Evolutionary conservation across 2,329 filamentous ascomycete genomes (phyloP), one percentile per base, ranked within the genome.

Genomic region (Sporothrix pallida): DNA sequence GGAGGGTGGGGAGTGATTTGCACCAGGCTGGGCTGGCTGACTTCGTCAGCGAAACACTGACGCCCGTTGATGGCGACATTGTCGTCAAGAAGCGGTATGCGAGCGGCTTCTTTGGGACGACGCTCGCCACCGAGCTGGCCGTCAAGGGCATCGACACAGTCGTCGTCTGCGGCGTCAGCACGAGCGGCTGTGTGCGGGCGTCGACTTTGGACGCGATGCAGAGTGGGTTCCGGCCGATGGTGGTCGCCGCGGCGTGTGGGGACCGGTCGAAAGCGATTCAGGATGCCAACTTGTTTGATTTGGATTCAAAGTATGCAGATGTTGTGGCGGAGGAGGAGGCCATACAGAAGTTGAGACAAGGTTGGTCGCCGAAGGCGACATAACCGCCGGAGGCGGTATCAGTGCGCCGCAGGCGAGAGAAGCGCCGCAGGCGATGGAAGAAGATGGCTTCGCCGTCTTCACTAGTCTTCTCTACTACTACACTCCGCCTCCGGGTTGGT

Each of bases 101-200:
- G 12, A 84, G 81, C 75, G 83, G 82, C 3, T 85, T 86, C 77
- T 86, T 86, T 74, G 74, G 83, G n/a, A 86, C 84, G 31, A 81
- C 82, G 12, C 79, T 86, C 58, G 81, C 80, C n/a, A 82, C 82
- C 0, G 80, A 83, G 58, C 79, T 85, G 10, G 70, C 70, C 15
- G 56, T 72, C 10, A 31, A 54, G 9, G 70, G 70, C 23, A 54
- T 83, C 20, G 83, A 85, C 74, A 84, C 83, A 13, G 77, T 84
- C 20, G 83, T 85, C 8, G 79, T 86, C 20, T 84, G 84, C 75
- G 84, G 84, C 20, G 84, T 86, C 58, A 84, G 83, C 77, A 86
- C 83, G n/a, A 83, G 81, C 74, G 84, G 84, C 1, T 85, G 84
- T 76, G 84, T 86, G 71, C 79, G 84, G 70, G 84, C 84, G 1